These are phyloP conservation scores for Phytomonas serpens DNA, from an alignment of 208 protist species.

Conservation along the genomic window DNA sequence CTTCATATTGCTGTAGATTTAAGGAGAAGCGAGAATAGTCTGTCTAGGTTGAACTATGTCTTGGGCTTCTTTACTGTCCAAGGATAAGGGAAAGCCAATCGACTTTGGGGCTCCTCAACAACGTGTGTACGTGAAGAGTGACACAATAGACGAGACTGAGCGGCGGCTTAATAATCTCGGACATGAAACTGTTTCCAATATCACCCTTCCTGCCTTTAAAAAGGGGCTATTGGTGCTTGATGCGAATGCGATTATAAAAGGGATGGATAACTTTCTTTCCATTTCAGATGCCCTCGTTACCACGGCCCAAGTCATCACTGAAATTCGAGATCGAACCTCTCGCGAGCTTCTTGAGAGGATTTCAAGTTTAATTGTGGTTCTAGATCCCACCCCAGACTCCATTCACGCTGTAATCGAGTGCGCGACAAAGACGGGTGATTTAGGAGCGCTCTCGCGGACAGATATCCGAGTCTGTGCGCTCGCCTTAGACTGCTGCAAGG, in stretches of 20 bases:
- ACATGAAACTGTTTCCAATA: neutral
- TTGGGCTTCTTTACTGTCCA: neutral
- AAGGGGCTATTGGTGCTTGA: conserved; percentile 80
- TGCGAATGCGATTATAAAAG: conserved; percentile 86
- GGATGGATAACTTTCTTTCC: conserved; percentile 56
- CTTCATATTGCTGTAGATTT: too few species aligned
- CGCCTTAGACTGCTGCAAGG: conserved; percentile 70
- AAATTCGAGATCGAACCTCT: conserved; percentile 69
- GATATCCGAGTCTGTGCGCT: conserved; percentile 87
- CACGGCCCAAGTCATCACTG: conserved; percentile 70
- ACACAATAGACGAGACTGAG: too few species aligned
- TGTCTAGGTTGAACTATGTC: neutral
- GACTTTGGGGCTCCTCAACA: neutral
- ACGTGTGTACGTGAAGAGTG: neutral
- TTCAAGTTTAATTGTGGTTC: conserved; percentile 49
- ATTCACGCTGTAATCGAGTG: conserved; percentile 51
- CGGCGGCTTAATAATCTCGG: neutral
- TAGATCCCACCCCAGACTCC: conserved; percentile 59
- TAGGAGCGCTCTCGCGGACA: conserved; percentile 80
- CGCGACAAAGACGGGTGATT: conserved; percentile 86
- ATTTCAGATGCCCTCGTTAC: conserved; percentile 79
- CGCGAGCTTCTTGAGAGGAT: conserved; percentile 63
- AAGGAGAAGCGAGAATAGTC: neutral
- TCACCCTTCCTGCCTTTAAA: conserved; percentile 41
- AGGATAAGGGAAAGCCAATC: neutral